phyloP scores from a whole-genome alignment of 2,329 filamentous ascomycete genomes.

The Nakataea oryzae region DNA sequence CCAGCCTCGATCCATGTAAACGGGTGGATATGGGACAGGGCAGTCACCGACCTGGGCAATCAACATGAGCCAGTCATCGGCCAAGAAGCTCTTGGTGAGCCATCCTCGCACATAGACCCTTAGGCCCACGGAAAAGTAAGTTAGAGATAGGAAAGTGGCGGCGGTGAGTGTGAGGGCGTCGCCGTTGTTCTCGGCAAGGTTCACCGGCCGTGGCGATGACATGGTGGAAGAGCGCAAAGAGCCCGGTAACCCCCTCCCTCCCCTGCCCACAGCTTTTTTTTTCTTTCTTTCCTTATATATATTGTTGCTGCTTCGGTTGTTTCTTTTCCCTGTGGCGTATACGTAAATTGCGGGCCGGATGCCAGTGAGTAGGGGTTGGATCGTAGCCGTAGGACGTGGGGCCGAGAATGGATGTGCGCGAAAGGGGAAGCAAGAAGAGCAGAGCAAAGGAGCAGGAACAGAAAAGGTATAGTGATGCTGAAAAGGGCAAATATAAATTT shows the following conservation, averaged over 20 bases:
- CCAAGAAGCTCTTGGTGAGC: constrained; percentile 32
- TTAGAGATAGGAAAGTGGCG: constrained; percentile 25
- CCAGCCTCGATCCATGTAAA: not conserved
- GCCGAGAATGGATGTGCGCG: not conserved
- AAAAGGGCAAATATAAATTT: constrained; percentile 7
- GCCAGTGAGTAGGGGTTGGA: no score
- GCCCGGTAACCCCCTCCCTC: constrained; percentile 17
- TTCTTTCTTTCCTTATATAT: not conserved
- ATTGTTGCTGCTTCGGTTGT: no score
- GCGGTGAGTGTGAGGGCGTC: constrained; percentile 23
- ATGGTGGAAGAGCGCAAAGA: not conserved
- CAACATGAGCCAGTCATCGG: constrained; percentile 46
- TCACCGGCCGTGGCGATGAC: constrained; percentile 10
- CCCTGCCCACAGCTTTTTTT: not conserved
- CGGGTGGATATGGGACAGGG: not conserved
- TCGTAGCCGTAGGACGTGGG: not conserved
- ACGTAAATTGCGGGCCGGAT: no score
- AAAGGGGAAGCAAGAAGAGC: constrained; percentile 6
- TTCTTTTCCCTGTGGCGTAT: no score
- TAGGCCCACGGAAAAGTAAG: constrained; percentile 30
- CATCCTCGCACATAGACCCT: constrained; percentile 31
- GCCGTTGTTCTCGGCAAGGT: constrained; percentile 28
- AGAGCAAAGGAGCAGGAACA: constrained; percentile 5
- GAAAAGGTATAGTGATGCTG: not conserved
- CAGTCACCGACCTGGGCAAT: constrained; percentile 29